These are phyloP conservation scores for Venturia effusa DNA, from an alignment of 2,329 filamentous ascomycete species.

Conservation along the genomic window DNA sequence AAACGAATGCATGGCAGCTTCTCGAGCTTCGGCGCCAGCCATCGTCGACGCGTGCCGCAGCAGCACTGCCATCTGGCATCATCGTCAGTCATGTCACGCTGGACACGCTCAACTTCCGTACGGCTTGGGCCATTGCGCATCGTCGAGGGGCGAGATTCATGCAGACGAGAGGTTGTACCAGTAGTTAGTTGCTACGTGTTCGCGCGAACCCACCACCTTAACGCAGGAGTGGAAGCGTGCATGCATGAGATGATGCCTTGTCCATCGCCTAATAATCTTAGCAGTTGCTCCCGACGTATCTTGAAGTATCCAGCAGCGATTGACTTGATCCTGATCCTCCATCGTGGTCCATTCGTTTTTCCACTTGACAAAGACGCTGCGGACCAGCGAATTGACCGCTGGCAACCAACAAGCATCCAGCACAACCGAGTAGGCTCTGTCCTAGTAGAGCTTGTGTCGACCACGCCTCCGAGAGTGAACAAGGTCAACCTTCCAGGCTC, in stretches of 20 bases:
- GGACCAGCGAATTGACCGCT: not conserved
- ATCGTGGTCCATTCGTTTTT: not conserved
- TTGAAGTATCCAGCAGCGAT: not conserved
- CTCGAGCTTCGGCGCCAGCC: not conserved
- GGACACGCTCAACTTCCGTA: not conserved
- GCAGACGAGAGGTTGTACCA: conserved; percentile 5
- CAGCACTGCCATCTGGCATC: conserved; percentile 1
- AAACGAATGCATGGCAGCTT: not conserved
- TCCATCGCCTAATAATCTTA: not conserved
- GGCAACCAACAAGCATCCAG: conserved; percentile 4
- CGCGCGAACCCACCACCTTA: not conserved
- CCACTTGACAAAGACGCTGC: not conserved
- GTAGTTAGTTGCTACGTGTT: conserved; percentile 2
- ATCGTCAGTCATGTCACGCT: not conserved
- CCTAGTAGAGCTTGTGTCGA: not conserved
- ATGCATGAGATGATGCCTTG: not conserved
- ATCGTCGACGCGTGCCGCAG: not conserved
- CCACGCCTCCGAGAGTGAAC: not conserved
- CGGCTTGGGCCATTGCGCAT: not conserved
- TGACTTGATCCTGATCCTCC: not conserved
- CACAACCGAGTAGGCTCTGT: not conserved
- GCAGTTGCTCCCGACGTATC: not conserved
- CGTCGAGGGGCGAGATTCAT: not conserved
- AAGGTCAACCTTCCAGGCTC: not conserved
- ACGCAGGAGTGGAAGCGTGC: conserved; percentile 7